A percentile compares a stretch with the other conserved stretches of the same genome.
Conservation (phyloP, 2,329 filamentous ascomycete species). For the Aureobasidium lini region DNA sequence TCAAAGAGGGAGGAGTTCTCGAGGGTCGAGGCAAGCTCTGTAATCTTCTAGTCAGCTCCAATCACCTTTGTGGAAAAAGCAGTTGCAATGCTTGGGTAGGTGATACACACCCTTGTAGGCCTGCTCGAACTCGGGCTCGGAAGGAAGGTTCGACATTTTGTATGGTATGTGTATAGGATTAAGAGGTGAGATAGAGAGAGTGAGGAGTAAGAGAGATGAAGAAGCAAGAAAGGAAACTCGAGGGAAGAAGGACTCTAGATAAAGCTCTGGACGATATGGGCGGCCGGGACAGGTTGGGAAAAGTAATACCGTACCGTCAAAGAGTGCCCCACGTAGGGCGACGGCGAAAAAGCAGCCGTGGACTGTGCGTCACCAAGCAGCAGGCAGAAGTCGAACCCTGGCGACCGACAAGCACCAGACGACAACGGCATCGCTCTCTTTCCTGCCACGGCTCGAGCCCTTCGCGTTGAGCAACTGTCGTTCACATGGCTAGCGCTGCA, state of each 20-base stretch:
- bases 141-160: constrained; percentile 61
- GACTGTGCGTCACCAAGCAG: constrained; percentile 5
- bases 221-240: neutral
- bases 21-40: constrained; percentile 90
- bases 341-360: constrained; percentile 8
- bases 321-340: constrained; percentile 1
- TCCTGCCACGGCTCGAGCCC: neutral
- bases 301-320: constrained; percentile 13
- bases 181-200: neutral
- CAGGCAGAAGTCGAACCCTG: neutral
- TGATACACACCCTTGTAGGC: constrained; percentile 74
- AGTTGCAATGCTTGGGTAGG: neutral
- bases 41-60: constrained; percentile 5
- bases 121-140: constrained; percentile 97
- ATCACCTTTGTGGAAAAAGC: neutral
- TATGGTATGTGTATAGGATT: neutral
- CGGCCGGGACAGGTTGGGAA: constrained; percentile 12
- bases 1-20: constrained; percentile 89
- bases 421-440: neutral
- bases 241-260: neutral
- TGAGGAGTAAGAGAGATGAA: constrained; percentile 4
- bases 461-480: constrained; percentile 10
- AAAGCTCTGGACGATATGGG: neutral
- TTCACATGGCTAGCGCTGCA: constrained; percentile 11
- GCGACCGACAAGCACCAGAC: neutral